These are phyloP conservation scores for Actinomucor elegans DNA, from an alignment of 371 early-diverging fungal genomes.

Conservation along the genomic window DNA sequence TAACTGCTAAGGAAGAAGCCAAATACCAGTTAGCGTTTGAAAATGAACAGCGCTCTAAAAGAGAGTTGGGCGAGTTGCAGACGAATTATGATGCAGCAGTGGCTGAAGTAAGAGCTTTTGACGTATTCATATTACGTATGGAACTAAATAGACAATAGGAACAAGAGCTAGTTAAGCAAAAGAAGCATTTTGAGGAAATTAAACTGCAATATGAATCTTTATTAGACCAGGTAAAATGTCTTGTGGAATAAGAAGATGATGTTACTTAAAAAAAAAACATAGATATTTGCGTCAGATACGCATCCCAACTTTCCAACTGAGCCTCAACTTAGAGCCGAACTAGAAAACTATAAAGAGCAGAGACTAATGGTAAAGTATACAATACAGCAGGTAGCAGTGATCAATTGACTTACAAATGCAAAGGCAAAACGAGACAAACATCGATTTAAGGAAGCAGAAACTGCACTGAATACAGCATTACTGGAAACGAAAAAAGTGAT, in stretches of 20 bases:
- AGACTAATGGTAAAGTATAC: conserved; percentile 19
- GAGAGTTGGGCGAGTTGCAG: conserved; percentile 26
- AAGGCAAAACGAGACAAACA: conserved; percentile 37
- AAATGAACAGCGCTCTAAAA: conserved; percentile 35
- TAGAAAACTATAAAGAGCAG: conserved; percentile 33
- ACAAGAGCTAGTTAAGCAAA: conserved; percentile 6
- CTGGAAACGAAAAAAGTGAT: conserved; percentile 22
- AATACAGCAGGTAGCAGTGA: not conserved
- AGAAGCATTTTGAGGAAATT: conserved; percentile 10
- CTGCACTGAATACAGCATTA: conserved; percentile 23
- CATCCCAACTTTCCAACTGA: conserved; percentile 29
- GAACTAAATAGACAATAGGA: too few relatives aligned
- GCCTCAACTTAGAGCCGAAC: conserved; percentile 27
- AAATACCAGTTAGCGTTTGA: conserved; percentile 47
- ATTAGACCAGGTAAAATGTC: conserved; percentile 14
- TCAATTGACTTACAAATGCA: not conserved
- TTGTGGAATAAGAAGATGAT: not conserved
- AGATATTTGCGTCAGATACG: conserved; percentile 32
- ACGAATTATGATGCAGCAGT: not conserved
- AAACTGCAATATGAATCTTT: conserved; percentile 11
- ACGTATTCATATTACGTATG: not conserved
- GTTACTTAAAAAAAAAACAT: not conserved
- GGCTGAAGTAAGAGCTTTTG: not conserved
- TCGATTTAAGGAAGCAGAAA: conserved; percentile 32
- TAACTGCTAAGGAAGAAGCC: conserved; percentile 33